Percentiles rank a stretch among this genome's conserved stretches.
Evolutionary conservation across 352 stramenopile species (phyloP).

Genomic region (Paralagenidium karlingii): DNA sequence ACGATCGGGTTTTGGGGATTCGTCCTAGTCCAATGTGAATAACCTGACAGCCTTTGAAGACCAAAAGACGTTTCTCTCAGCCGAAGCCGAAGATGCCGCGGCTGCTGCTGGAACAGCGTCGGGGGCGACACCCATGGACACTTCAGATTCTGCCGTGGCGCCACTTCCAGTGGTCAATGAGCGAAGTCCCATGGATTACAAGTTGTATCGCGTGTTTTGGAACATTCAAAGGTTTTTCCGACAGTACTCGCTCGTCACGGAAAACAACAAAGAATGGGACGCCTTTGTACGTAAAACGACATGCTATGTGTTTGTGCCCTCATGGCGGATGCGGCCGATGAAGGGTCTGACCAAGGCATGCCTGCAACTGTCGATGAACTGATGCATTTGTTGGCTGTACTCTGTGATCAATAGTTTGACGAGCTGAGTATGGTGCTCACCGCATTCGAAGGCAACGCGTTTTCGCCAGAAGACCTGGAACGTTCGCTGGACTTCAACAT

Average conservation of each 20-base stretch:
- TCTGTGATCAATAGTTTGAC: constrained; percentile 24
- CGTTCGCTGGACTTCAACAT: constrained; percentile 39
- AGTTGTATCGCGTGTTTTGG: constrained; percentile 87
- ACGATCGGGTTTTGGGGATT: too few relatives aligned
- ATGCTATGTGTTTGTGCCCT: too few relatives aligned
- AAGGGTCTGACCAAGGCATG: too few relatives aligned
- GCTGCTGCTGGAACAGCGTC: neutral
- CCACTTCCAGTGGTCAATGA: too few relatives aligned
- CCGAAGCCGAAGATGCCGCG: constrained; percentile 28
- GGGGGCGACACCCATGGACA: neutral
- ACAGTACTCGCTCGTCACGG: constrained; percentile 46
- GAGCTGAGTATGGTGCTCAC: constrained; percentile 67
- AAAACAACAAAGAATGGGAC: constrained; percentile 59
- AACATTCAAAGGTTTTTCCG: constrained; percentile 81
- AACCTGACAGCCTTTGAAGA: constrained; percentile 77
- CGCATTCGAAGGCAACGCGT: constrained; percentile 78
- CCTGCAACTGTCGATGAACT: too few relatives aligned
- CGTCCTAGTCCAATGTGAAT: constrained; percentile 42
- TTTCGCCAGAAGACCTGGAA: constrained; percentile 69
- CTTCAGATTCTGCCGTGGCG: too few relatives aligned
- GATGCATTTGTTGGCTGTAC: neutral
- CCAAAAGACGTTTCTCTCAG: constrained; percentile 52
- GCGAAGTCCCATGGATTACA: constrained; percentile 74
- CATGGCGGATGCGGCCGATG: too few relatives aligned
- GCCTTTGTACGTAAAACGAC: constrained; percentile 52